A percentile compares a stretch with the other conserved stretches of the same genome.
These are phyloP conservation scores for Alternaria novae-zelandiae DNA, from an alignment of 2,329 filamentous ascomycete species.

Conservation along the genomic window DNA sequence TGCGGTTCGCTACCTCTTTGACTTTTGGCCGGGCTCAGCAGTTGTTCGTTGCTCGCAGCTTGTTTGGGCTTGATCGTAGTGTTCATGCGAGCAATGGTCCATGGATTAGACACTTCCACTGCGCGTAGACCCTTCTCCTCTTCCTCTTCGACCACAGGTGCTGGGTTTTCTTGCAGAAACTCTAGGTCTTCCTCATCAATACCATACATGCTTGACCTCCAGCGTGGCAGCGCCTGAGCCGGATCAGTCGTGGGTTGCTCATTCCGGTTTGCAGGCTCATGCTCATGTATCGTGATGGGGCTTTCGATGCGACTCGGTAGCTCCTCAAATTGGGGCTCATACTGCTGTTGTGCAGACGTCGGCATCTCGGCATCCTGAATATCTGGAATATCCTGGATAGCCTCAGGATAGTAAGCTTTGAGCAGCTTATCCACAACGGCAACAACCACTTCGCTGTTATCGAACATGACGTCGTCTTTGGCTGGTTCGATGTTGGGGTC, in stretches of 20 bases:
- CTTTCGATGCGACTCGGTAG: not conserved
- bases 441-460: constrained; percentile 59
- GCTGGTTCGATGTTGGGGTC: constrained; percentile 74
- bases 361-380: constrained; percentile 3
- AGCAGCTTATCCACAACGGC: constrained; percentile 55
- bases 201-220: constrained; percentile 49
- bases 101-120: constrained; percentile 54
- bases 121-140: constrained; percentile 41
- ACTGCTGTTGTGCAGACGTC: constrained; percentile 2
- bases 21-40: constrained; percentile 35
- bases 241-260: not conserved
- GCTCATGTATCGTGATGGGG: not conserved
- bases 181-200: constrained; percentile 47
- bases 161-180: constrained; percentile 19
- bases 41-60: constrained; percentile 20
- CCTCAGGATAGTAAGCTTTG: constrained; percentile 41
- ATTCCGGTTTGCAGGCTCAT: not conserved
- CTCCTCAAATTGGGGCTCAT: not conserved
- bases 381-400: constrained; percentile 4
- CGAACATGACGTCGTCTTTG: constrained; percentile 76
- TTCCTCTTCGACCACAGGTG: constrained; percentile 27
- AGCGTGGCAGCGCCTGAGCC: constrained; percentile 17
- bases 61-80: constrained; percentile 28
- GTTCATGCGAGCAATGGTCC: constrained; percentile 58
- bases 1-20: not conserved